Evolutionary conservation across 495 filamentous ascomycete genomes (phyloP), one percentile per base, ranked within the genome.

Genomic region (Thozetella sp.): DNA sequence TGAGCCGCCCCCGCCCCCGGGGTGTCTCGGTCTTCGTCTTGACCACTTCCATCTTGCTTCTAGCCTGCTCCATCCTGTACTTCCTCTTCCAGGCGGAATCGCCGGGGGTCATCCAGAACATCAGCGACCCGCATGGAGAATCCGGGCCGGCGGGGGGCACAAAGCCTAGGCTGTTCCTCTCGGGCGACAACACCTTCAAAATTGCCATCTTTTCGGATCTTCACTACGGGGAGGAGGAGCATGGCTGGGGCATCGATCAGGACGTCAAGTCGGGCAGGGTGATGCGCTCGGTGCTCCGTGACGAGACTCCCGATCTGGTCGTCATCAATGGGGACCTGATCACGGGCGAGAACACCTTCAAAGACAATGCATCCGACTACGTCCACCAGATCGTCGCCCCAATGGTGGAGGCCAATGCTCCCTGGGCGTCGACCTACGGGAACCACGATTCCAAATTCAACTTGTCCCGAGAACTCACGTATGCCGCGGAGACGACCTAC

Each of bases 261-360:
- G 88, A 91, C 66, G 63, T 76, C 59, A 83, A 80, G 48, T 83
- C 83, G 0, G 76, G 78, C 19, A 60, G 68, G 2, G 82, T 89
- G 10, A 84, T 90, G 73, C 81, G 80, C 56, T 63, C 74, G 13
- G 73, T 90, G 20, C 77, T 91, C 3, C 65, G 77, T 10, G 61
- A 66, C 3, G 87, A 90, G 62, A 56, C 63, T 0, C 65, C 77
- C 0, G 73, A 86, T 23, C 77, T 90, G 1, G 85, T 86, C 22
- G 80, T 91, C n/a, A 65, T 91, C 2, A 91, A 90, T 52, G 87
- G 88, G 34, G 88, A 91, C 63, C 71, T 90, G 4, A 85, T 90
- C 55, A 87, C 88, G 0, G 86, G 88, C 19, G 86, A 90, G 64
- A 82, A 82, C 55, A 83, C 82, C 1, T 80, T 76, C 46, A 64